Base-by-base conservation (phyloP, 2,329 filamentous ascomycete species). In the Monosporascus ibericus region DNA sequence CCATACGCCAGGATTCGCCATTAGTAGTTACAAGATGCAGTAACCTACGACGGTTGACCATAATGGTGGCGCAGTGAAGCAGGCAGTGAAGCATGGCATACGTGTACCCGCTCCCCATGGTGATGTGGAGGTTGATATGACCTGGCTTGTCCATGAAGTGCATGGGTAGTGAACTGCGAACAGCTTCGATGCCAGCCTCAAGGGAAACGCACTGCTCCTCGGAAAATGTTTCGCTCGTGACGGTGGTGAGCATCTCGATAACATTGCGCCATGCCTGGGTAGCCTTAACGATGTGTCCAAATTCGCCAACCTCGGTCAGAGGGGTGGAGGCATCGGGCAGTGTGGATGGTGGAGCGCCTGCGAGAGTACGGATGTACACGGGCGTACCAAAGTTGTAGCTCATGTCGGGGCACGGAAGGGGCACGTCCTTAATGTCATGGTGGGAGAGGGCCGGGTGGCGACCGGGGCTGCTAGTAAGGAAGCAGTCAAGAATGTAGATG, bases 31-130 rank as follows among this genome's bases (percentile, higher is more conserved):
- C 79, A 37, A 78, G 72, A 62, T 84, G 80, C 44, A 84, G 70
- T 39, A 84, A 77, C 48, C 78, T 75, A 24, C 81, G 78, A 8
- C 81, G 78, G 62, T 82, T 80, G 47, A 83, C 77, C 64, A 84
- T 83, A 56, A 84, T 79, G 27, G 78, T 80, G 9, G 80, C 78
- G 60, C 79, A 83, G 63, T 84, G 80, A 20, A 84, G 71, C 22
- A 84, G 74, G 52, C 78, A 82, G 65, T 84, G 81, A 48, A 84
- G 74, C 78, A 84, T 81, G 56, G 81, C 80, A 62, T 81, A 84
- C 0, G 79, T 83, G 60, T 79, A 81, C 51, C 81, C 81, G 44
- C 80, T 82, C 37, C 81, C 81, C 81, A 84, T 84, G 20, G 81
- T 83, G 62, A 84, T 82, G 65, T 84, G 81, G 5, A 83, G 70